Conservation (phyloP, 768 basidiomycete genomes). For the Mycena belliarum region DNA sequence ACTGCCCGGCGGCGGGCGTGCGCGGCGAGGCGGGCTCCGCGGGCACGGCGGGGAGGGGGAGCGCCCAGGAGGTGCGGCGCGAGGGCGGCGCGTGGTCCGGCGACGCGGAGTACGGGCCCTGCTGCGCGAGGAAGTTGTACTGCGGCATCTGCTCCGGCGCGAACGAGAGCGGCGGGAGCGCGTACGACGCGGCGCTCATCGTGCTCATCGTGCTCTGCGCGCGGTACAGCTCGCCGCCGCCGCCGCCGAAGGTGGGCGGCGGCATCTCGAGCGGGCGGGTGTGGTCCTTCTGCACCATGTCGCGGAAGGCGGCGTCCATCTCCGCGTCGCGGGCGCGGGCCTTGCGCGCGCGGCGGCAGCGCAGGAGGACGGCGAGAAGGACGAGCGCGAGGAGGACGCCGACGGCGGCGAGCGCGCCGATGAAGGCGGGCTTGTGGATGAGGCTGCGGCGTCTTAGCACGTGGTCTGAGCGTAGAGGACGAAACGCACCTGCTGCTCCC, state of each 20-base stretch:
- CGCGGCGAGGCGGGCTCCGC: neutral
- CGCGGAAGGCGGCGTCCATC: slow-evolving; percentile 7
- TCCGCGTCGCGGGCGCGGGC: slow-evolving; percentile 2
- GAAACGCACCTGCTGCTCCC: neutral
- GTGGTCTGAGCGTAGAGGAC: neutral
- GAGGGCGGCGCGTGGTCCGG: slow-evolving; percentile 3
- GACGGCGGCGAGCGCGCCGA: slow-evolving; percentile 2
- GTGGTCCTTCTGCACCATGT: slow-evolving; percentile 1
- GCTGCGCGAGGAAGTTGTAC: slow-evolving; percentile 8
- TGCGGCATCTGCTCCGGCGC: slow-evolving; percentile 1
- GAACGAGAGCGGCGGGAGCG: slow-evolving; percentile 2
- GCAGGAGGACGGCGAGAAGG: slow-evolving; percentile 1
- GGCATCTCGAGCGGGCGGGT: neutral
- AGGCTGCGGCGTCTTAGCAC: slow-evolving; percentile 1
- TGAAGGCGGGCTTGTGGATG: slow-evolving; percentile 4
- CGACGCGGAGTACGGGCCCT: slow-evolving; percentile 5
- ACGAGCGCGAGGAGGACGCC: slow-evolving; percentile 4
- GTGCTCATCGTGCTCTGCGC: slow-evolving; percentile 1
- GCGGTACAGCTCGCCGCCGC: slow-evolving; percentile 7
- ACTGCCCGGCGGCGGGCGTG: neutral
- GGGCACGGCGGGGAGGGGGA: neutral
- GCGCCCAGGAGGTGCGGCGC: neutral
- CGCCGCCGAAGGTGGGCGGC: too few relatives aligned
- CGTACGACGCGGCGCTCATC: slow-evolving; percentile 4
- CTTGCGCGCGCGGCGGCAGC: slow-evolving; percentile 2